Conservation (phyloP, 495 filamentous ascomycete genomes). For the Xylaria palmicola region DNA sequence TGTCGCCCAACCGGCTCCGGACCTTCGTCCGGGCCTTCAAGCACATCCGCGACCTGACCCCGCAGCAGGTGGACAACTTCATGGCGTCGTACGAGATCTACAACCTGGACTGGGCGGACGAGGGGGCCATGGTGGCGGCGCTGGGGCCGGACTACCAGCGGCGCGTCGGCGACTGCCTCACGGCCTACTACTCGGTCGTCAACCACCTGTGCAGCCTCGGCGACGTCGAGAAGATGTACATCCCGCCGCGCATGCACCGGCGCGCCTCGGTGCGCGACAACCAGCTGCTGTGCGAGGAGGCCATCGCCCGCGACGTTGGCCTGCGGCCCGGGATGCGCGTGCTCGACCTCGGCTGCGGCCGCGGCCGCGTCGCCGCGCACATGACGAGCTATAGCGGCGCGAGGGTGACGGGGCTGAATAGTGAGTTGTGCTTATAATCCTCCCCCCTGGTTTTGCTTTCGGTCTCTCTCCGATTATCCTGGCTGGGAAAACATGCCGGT, state of each 20-base stretch:
- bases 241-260: conserved; percentile 61
- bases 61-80: conserved; percentile 61
- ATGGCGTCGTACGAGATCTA: conserved; percentile 68
- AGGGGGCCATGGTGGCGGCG: conserved; percentile 54
- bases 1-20: conserved; percentile 54
- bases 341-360: conserved; percentile 60
- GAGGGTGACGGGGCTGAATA: conserved; percentile 59
- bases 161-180: conserved; percentile 59
- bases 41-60: conserved; percentile 55
- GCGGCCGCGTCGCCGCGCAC: conserved; percentile 61
- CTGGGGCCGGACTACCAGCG: conserved; percentile 60
- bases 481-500: not conserved
- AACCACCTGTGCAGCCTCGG: conserved; percentile 67
- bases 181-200: conserved; percentile 61
- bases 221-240: conserved; percentile 69
- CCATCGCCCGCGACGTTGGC: conserved; percentile 53
- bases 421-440: conserved; percentile 2
- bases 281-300: conserved; percentile 60
- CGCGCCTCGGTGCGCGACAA: conserved; percentile 52
- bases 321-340: conserved; percentile 51
- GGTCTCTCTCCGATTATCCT: too few relatives aligned
- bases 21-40: conserved; percentile 57
- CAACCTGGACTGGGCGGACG: conserved; percentile 63
- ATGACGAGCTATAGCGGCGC: conserved; percentile 58
- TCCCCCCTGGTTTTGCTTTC: too few relatives aligned